Percentiles rank a stretch among this genome's conserved stretches.
phyloP scores from a whole-genome alignment of 768 basidiomycete species.

The Gyrodon lividus region DNA sequence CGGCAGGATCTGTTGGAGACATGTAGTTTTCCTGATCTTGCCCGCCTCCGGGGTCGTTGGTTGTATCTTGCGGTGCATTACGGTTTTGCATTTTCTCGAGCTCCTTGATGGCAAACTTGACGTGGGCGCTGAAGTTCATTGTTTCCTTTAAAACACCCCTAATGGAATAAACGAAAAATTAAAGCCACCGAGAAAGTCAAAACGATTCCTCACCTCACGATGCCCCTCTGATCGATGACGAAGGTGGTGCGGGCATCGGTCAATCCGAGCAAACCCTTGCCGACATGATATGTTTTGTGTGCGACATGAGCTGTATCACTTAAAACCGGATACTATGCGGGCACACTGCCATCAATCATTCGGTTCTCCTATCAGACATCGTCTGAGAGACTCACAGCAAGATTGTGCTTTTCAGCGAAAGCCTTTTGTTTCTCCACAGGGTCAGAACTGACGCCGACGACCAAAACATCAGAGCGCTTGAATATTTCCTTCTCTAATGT shows the following conservation, averaged over 20 bases:
- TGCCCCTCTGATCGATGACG: slow-evolving; percentile 70
- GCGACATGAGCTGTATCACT: slow-evolving; percentile 66
- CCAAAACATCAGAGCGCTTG: slow-evolving; percentile 57
- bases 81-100: slow-evolving; percentile 45
- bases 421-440: slow-evolving; percentile 67
- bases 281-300: slow-evolving; percentile 63
- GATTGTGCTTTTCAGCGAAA: slow-evolving; percentile 69
- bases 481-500: slow-evolving; percentile 60
- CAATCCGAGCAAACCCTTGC: slow-evolving; percentile 66
- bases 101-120: slow-evolving; percentile 70
- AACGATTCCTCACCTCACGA: slow-evolving; percentile 48
- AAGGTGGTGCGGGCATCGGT: slow-evolving; percentile 68
- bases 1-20: slow-evolving; percentile 6
- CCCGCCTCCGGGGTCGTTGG: background rate
- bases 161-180: background rate
- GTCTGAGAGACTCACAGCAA: slow-evolving; percentile 47
- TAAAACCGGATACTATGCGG: slow-evolving; percentile 68
- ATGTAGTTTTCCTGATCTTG: background rate
- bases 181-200: slow-evolving; percentile 1
- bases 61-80: background rate
- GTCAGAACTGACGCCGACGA: slow-evolving; percentile 77
- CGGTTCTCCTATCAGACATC: background rate
- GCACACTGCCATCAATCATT: background rate
- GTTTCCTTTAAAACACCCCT: slow-evolving; percentile 62
- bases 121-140: slow-evolving; percentile 63